Evolutionary conservation across 1,284 basidiomycete species (phyloP).

Genomic region (Tilletiopsis washingtonensis): DNA sequence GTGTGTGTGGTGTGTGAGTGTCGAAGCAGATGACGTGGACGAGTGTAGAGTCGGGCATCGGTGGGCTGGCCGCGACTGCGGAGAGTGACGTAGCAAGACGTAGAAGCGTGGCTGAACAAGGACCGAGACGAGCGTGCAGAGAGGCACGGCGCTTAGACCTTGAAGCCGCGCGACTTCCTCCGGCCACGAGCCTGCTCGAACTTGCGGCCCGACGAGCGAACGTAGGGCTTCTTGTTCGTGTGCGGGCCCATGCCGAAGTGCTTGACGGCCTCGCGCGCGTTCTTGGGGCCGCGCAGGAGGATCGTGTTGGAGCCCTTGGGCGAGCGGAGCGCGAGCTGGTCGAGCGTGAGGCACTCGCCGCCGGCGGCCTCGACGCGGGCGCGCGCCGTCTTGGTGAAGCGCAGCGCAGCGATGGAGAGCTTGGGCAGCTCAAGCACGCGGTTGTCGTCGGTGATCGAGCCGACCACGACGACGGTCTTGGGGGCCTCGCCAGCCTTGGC

Average conservation of each 20-base stretch:
- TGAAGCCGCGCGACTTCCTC: slow-evolving; percentile 49
- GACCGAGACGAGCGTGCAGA: no score
- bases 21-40: no score
- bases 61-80: no score
- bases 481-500: slow-evolving; percentile 34
- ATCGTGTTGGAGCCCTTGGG: slow-evolving; percentile 95
- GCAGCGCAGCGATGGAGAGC: slow-evolving; percentile 84
- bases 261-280: slow-evolving; percentile 83
- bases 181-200: slow-evolving; percentile 55
- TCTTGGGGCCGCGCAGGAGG: slow-evolving; percentile 83
- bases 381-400: slow-evolving; percentile 85
- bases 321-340: slow-evolving; percentile 88
- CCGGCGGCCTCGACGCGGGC: slow-evolving; percentile 92
- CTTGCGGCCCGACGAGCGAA: slow-evolving; percentile 91
- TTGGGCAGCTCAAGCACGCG: slow-evolving; percentile 81
- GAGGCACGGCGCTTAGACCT: no score
- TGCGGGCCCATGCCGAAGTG: slow-evolving; percentile 64
- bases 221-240: slow-evolving; percentile 81
- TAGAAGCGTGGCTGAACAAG: no score
- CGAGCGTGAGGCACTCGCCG: slow-evolving; percentile 88
- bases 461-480: slow-evolving; percentile 84
- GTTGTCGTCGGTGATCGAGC: slow-evolving; percentile 92
- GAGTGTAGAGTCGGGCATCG: no score
- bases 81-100: no score
- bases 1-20: no score